phyloP scores from a whole-genome alignment of 257 asterid genomes.

The Coffea eugenioides region DNA sequence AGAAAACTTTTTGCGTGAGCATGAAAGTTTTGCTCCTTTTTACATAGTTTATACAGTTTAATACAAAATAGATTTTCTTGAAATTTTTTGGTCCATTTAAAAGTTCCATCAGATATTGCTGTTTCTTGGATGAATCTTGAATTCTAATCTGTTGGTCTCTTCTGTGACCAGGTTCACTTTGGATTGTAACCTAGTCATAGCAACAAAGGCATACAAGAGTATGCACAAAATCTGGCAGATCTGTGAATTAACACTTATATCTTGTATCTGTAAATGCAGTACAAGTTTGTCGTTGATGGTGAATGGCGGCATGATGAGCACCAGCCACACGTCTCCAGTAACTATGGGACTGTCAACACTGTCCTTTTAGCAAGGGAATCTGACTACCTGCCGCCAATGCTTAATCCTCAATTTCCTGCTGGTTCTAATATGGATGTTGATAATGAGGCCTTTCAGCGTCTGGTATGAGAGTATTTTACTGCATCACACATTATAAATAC shows the following conservation, averaged over 20 bases:
- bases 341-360: slow-evolving; percentile 76
- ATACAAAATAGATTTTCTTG: neutral
- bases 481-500: neutral
- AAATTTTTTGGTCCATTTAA: neutral
- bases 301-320: slow-evolving; percentile 94
- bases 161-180: neutral
- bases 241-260: neutral
- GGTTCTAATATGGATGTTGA: slow-evolving; percentile 92
- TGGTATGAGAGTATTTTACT: slow-evolving; percentile 45
- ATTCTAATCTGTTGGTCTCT: neutral
- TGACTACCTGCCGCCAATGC: slow-evolving; percentile 44
- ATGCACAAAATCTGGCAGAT: neutral
- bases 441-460: slow-evolving; percentile 66
- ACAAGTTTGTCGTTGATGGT: slow-evolving; percentile 93
- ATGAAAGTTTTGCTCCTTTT: neutral
- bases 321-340: slow-evolving; percentile 66
- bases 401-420: slow-evolving; percentile 53
- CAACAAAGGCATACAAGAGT: neutral
- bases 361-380: slow-evolving; percentile 65
- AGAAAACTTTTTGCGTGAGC: neutral
- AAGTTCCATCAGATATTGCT: neutral
- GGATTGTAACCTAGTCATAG: neutral
- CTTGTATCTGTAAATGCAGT: slow-evolving; percentile 45
- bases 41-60: too few species aligned
- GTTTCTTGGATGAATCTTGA: neutral